These are phyloP conservation scores for Corynascus novoguineensis DNA, from an alignment of 495 filamentous ascomycete species.

Conservation along the genomic window DNA sequence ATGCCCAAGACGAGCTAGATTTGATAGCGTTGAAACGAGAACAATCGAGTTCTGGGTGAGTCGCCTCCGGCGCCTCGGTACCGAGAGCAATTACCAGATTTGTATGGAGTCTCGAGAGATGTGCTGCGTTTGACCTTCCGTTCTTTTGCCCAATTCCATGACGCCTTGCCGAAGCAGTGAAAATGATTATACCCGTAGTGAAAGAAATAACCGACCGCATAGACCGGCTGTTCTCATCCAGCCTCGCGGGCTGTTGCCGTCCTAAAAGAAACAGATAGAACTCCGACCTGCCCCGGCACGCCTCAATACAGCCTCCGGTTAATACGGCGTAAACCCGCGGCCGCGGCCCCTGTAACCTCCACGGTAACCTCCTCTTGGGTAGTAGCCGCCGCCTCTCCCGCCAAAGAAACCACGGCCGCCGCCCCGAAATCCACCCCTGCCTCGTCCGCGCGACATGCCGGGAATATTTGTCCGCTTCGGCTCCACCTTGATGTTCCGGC, in stretches of 20 bases:
- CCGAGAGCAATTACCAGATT: not conserved
- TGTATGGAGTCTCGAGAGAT: conserved; percentile 2
- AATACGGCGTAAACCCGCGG: conserved; percentile 79
- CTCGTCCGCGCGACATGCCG: conserved; percentile 77
- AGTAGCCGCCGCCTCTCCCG: conserved; percentile 50
- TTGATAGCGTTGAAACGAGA: too few relatives aligned
- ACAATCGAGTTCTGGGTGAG: not conserved
- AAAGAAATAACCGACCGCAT: conserved; percentile 10
- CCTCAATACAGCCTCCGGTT: conserved; percentile 9
- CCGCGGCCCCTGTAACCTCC: conserved; percentile 75
- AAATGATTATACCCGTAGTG: conserved; percentile 13
- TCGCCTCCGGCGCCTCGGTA: not conserved
- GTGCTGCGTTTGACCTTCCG: conserved; percentile 14
- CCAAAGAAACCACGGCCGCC: conserved; percentile 59
- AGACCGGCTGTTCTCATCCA: conserved; percentile 18
- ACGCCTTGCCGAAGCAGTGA: conserved; percentile 27
- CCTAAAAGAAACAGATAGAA: not conserved
- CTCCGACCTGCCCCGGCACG: not conserved
- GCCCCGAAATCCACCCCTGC: conserved; percentile 47
- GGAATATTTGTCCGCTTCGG: conserved; percentile 97
- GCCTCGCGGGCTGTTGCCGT: not conserved
- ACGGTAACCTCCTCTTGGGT: conserved; percentile 59
- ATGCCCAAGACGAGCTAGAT: too few relatives aligned
- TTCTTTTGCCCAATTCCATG: conserved; percentile 22
- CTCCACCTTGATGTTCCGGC: conserved; percentile 91